Conservation (phyloP, 75 land plant species). For the Sequoiadendron giganteum region DNA sequence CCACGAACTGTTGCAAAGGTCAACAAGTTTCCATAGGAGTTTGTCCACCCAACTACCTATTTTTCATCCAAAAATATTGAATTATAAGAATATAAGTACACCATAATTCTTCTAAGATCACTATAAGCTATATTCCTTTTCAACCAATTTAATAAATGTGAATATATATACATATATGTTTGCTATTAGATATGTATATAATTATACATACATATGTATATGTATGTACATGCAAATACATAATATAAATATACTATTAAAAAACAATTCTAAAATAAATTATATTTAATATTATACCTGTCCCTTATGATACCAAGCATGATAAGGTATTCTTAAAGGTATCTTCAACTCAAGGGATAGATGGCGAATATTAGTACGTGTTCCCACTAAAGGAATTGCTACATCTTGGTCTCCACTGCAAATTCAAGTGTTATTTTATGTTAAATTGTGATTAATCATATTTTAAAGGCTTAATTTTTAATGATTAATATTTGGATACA, state of each 20-base stretch:
- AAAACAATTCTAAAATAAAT: neutral
- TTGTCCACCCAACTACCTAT: constrained; percentile 43
- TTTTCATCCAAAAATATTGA: neutral
- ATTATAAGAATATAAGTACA: neutral
- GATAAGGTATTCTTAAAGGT: constrained; percentile 65
- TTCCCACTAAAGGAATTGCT: constrained; percentile 77
- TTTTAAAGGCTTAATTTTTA: no score
- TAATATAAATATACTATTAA: no score
- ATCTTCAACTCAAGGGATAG: constrained; percentile 58
- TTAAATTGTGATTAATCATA: no score
- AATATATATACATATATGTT: no score
- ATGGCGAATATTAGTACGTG: constrained; percentile 67
- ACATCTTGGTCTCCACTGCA: constrained; percentile 92
- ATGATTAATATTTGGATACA: no score
- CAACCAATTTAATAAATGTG: neutral
- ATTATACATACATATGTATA: no score
- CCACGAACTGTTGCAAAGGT: constrained; percentile 43
- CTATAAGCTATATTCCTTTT: neutral
- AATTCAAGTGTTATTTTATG: neutral
- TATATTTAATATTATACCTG: constrained; percentile 41
- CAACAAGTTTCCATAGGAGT: constrained; percentile 22
- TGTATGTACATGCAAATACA: no score
- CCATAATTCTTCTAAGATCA: neutral
- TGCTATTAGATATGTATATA: no score
- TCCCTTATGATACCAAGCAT: constrained; percentile 74